Conservation (phyloP, 2,329 filamentous ascomycete genomes). For the Arthrobotrys sinensis region DNA sequence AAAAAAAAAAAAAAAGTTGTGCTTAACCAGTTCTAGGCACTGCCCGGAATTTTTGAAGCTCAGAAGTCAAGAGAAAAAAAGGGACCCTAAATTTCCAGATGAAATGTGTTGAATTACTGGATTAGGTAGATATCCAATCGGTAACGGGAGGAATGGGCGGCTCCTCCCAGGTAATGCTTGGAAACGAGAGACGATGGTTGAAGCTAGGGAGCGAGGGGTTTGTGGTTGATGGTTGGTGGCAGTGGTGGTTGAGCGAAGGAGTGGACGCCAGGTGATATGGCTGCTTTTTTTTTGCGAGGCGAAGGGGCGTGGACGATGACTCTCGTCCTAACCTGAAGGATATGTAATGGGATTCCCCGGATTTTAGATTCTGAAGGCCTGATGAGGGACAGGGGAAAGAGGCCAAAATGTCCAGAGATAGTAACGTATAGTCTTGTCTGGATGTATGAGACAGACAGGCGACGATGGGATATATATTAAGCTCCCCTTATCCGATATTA, state of each 20-base stretch:
- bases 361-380: constrained; percentile 23
- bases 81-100: constrained; percentile 39
- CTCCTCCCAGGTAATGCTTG: constrained; percentile 19
- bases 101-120: constrained; percentile 61
- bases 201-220: constrained; percentile 10
- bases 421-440: neutral
- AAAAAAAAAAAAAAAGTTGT: constrained; percentile 5
- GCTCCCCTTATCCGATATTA: constrained; percentile 49
- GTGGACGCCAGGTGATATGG: constrained; percentile 53
- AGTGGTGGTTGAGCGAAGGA: constrained; percentile 41
- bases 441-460: constrained; percentile 1
- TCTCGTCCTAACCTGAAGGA: constrained; percentile 7
- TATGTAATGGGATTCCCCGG: constrained; percentile 34
- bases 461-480: constrained; percentile 25
- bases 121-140: constrained; percentile 59
- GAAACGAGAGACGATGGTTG: constrained; percentile 34
- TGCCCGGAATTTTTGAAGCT: constrained; percentile 25
- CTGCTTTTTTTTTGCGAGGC: constrained; percentile 20
- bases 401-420: constrained; percentile 12
- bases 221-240: constrained; percentile 2
- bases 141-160: constrained; percentile 53
- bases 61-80: constrained; percentile 15
- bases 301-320: constrained; percentile 2
- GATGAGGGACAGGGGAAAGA: constrained; percentile 27
- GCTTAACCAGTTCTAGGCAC: constrained; percentile 11